These are phyloP conservation scores for Chrysosporium queenslandicum DNA, from an alignment of 2,329 filamentous ascomycete genomes.

Conservation along the genomic window DNA sequence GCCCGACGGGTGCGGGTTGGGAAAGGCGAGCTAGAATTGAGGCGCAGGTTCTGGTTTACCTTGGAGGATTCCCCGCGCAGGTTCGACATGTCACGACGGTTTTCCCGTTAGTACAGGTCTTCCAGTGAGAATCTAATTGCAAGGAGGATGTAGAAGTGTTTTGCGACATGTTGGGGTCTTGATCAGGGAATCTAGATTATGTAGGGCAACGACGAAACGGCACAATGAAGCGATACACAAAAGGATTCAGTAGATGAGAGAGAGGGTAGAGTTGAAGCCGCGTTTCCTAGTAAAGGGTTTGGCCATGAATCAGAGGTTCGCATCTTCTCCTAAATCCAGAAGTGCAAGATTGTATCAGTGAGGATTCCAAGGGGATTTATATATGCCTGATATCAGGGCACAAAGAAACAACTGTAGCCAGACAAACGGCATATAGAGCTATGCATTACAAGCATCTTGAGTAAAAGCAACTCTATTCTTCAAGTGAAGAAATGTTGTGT, in stretches of 20 bases:
- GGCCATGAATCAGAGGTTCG: not conserved
- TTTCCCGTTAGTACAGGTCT: slow-evolving; percentile 27
- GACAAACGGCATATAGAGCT: not conserved
- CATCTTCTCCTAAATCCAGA: not conserved
- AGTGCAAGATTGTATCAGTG: not conserved
- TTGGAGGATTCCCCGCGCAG: slow-evolving; percentile 32
- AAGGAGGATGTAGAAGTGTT: not conserved
- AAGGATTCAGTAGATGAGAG: no score
- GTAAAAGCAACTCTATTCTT: not conserved
- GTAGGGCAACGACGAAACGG: no score
- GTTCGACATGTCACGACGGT: slow-evolving; percentile 28
- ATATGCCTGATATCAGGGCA: not conserved
- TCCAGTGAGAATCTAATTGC: not conserved
- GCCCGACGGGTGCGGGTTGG: not conserved
- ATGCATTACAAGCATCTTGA: not conserved
- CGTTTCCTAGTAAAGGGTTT: no score
- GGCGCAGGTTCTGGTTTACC: slow-evolving; percentile 22
- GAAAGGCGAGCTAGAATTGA: no score
- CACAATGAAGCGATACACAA: no score
- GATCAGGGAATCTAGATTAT: not conserved
- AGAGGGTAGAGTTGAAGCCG: no score
- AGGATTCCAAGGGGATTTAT: not conserved
- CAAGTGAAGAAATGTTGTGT: not conserved
- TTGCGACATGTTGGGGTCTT: not conserved
- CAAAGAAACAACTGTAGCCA: not conserved